Evolutionary conservation across 2,329 filamentous ascomycete species (phyloP), one percentile per base, ranked within the genome.

Genomic region (Hansfordia pulvinata): DNA sequence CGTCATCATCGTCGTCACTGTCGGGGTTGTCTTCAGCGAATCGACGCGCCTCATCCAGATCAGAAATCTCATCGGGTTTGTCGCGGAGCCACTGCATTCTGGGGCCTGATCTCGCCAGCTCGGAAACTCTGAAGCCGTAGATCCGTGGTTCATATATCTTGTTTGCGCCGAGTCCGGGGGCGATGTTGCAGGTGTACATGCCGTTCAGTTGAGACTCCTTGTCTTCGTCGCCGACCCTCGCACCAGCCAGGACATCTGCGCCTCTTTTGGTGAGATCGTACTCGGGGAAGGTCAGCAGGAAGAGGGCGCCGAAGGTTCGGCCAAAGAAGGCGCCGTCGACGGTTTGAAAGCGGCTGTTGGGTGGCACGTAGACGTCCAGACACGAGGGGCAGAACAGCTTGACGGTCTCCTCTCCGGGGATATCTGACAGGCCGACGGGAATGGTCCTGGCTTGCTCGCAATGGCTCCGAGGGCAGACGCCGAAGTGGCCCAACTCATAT

Each of bases 291-390:
- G 88, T 98, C 63, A 98, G 88, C 50, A 98, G 84, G 60, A 98
- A 98, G 32, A 98, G 73, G 23, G 85, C 85, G 34, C 86, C 86
- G 51, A 98, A 98, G 0, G 90, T 98, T 28, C 90, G 88, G 25
- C 90, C 90, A 47, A 98, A 98, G 61, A 96, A 98, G 24, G 90
- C 90, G 28, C 90, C 90, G 41, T 98, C 90, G 18, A 98, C 90
- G 3, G 84, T 88, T 54, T 96, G 90, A 50, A 96, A 98, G 12
- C 90, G 75, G 45, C 84, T 93, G 61, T 96, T 98, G 20, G 90
- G 90, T 4, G 90, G 90, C 1, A 90, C 90, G 54, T 96, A 98
- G 43, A 96, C 83, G 49, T 98, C 90, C 38, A 94, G 71, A 54
- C 90, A 98, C 35, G 83, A 86, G 3, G 90, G 90, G 50, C 90